Percentiles rank a stretch among this genome's conserved stretches.
phyloP scores from a whole-genome alignment of 2,329 filamentous ascomycete species.

The Monosporascus ibericus region DNA sequence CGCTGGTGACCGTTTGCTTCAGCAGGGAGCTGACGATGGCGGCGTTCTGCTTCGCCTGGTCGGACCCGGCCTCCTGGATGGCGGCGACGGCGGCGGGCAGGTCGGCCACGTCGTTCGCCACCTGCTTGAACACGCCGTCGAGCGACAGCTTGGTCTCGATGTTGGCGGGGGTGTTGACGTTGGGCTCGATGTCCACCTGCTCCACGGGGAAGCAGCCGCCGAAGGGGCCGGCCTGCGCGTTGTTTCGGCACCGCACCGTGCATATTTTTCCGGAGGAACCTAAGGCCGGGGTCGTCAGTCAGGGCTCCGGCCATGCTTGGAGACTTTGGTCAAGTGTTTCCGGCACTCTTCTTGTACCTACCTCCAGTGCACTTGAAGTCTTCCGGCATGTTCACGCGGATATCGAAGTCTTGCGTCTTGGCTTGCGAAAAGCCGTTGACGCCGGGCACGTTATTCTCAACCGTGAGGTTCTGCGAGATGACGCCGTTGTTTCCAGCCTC shows the following conservation, averaged over 20 bases:
- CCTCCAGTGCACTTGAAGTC: slow-evolving; percentile 44
- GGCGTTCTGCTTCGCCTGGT: slow-evolving; percentile 23
- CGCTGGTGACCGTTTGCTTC: slow-evolving; percentile 21
- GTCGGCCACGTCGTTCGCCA: slow-evolving; percentile 44
- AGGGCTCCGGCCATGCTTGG: not conserved
- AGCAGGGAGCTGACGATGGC: slow-evolving; percentile 35
- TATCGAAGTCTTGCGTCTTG: slow-evolving; percentile 49
- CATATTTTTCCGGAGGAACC: slow-evolving; percentile 52
- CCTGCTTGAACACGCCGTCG: slow-evolving; percentile 39
- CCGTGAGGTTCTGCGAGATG: slow-evolving; percentile 41
- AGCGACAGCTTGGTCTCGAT: slow-evolving; percentile 42
- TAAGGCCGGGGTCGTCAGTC: slow-evolving; percentile 12
- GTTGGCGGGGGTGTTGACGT: slow-evolving; percentile 35
- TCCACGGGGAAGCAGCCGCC: slow-evolving; percentile 53
- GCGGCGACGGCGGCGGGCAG: slow-evolving; percentile 39
- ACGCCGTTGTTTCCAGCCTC: slow-evolving; percentile 29
- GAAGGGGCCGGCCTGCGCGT: slow-evolving; percentile 50
- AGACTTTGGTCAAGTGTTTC: not conserved
- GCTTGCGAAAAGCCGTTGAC: slow-evolving; percentile 50
- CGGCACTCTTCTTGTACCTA: slow-evolving; percentile 21
- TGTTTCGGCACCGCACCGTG: slow-evolving; percentile 55
- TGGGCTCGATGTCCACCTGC: slow-evolving; percentile 40
- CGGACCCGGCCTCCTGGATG: slow-evolving; percentile 35
- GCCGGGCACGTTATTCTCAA: slow-evolving; percentile 55
- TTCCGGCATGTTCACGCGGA: slow-evolving; percentile 47